Conservation (phyloP, 345 rosid genomes). For the Hypericum perforatum region DNA sequence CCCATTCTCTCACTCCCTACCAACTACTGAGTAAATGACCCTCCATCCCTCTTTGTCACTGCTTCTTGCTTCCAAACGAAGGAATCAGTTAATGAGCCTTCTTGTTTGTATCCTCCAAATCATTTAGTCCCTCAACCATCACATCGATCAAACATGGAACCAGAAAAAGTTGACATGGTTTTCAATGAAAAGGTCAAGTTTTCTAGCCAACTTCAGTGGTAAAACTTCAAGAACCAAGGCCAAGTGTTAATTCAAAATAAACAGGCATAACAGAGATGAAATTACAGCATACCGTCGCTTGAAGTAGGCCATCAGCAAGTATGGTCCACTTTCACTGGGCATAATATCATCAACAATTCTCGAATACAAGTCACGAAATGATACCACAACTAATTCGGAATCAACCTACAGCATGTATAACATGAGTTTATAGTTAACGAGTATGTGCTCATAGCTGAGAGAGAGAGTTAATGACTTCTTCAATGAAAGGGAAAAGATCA, state of each 20-base stretch:
- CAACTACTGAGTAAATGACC: no score
- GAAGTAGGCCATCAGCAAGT: conserved; percentile 61
- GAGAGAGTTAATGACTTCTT: not conserved
- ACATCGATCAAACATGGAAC: no score
- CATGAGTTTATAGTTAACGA: not conserved
- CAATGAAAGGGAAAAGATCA: no score
- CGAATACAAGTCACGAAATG: conserved; percentile 56
- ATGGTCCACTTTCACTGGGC: conserved; percentile 67
- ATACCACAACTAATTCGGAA: conserved; percentile 39
- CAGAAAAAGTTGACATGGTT: no score
- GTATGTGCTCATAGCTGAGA: not conserved
- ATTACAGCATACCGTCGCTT: conserved; percentile 48
- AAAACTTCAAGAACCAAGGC: not conserved
- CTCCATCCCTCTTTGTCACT: no score
- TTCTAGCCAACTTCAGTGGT: no score
- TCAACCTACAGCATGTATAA: conserved; percentile 44
- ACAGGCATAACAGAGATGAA: conserved; percentile 7
- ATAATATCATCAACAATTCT: conserved; percentile 63
- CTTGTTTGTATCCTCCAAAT: no score
- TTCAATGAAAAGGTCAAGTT: no score
- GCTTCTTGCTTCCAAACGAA: no score
- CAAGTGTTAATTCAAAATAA: not conserved
- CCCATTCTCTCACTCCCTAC: no score
- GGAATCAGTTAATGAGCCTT: no score
- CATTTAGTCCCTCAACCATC: no score